Base-by-base conservation (phyloP, 176 grass and related monocot species). In the Zizania latifolia region DNA sequence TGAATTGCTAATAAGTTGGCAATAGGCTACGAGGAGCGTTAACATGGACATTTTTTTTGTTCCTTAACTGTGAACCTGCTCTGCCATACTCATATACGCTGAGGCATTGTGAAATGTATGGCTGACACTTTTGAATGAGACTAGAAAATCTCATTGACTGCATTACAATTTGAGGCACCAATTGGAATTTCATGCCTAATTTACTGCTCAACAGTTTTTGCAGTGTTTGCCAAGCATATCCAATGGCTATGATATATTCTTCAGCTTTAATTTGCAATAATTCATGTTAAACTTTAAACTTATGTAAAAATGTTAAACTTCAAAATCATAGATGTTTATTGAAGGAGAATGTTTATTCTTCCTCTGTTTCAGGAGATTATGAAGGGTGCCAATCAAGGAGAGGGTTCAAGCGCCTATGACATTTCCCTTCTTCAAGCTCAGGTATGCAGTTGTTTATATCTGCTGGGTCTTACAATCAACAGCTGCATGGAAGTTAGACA, bases 361-460 rank as follows among this genome's bases (percentile, higher is more conserved):
- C 33, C 17, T 44, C 4, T 78, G n/a, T 65, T 71, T 48, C 71
- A 98, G 94, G 94, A 91, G 81, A 36, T 98, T 76, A 82, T 89
- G 78, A 94, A 94, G 61, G 90, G 83, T 51, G 74, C 89, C 62
- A 94, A 90, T 69, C 86, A 97, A 82, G 91, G 83, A 46, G 65
- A 87, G 68, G 51, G 88, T 36, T 86, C 88, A 0, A 83, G 78
- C 1, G 57, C 90, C 34, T 87, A 83, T 63, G 91, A 98, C 63
- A 81, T 90, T 56, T 79, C 89, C 54, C 71, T 98, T 86, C 85
- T 98, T 76, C 88, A 92, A 78, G 89, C 91, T 92, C 94, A 97
- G 90, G 94, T 94, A 75, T 29, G 17, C 22, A 66, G 23, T 44
- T 72, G 28, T 71, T 71, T 69, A 66, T 60, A 32, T 54, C 69